A percentile compares a stretch with the other conserved stretches of the same genome.
Conservation (phyloP, 345 rosid genomes). For the Eucalyptus caleyi region DNA sequence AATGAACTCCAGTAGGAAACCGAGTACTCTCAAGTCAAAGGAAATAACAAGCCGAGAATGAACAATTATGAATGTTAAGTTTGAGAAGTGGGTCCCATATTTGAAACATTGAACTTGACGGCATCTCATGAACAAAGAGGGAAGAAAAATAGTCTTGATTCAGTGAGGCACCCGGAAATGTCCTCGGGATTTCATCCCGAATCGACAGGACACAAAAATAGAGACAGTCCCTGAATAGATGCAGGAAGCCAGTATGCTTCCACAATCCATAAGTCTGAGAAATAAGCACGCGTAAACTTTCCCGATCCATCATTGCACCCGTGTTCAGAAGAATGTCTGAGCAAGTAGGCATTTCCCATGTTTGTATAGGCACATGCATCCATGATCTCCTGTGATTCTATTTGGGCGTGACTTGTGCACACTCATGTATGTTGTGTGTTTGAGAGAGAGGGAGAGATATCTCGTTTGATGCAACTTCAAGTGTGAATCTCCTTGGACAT, state of each 20-base stretch:
- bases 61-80: background rate
- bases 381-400: background rate
- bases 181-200: accelerated
- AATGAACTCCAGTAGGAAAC: background rate
- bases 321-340: background rate
- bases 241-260: background rate
- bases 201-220: background rate
- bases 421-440: no score
- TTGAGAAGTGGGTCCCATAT: background rate
- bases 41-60: background rate
- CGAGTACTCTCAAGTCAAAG: background rate
- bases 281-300: accelerated
- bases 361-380: background rate
- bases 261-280: background rate
- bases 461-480: no score
- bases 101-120: background rate
- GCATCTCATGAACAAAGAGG: background rate
- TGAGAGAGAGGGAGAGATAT: no score
- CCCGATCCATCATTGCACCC: background rate
- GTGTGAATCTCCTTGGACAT: no score
- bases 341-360: background rate
- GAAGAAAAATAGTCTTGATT: background rate
- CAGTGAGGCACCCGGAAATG: no score
- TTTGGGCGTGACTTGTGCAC: no score
- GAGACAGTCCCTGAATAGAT: background rate